Evolutionary conservation across 1,284 basidiomycete species (phyloP).

Genomic region (Apiotrichum porosum): DNA sequence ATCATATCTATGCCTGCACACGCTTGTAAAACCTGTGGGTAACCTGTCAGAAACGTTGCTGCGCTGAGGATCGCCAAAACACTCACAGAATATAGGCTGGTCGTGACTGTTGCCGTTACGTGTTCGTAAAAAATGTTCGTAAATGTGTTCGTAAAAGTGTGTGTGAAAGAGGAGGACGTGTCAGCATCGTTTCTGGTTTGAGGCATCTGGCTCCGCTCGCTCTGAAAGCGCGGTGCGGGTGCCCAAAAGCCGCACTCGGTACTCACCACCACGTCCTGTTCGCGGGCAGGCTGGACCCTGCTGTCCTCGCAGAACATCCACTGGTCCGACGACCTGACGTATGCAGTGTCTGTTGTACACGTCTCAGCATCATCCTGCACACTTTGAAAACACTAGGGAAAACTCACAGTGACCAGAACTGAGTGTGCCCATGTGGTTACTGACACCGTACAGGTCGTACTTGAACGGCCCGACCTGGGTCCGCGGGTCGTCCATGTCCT

Average conservation of each 20-base stretch:
- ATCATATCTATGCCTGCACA: neutral
- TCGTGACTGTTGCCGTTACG: too few species aligned
- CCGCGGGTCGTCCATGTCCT: slow-evolving; percentile 62
- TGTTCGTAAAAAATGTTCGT: too few species aligned
- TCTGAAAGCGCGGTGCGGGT: too few species aligned
- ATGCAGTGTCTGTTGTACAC: slow-evolving; percentile 70
- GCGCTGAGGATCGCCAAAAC: too few species aligned
- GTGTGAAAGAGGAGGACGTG: too few species aligned
- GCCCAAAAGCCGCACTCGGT: too few species aligned
- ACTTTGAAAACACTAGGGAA: too few species aligned
- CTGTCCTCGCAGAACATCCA: slow-evolving; percentile 89
- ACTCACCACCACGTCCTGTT: slow-evolving; percentile 79
- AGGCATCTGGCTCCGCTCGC: too few species aligned
- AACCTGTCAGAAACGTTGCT: slow-evolving; percentile 3
- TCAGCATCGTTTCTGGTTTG: neutral
- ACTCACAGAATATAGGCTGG: slow-evolving; percentile 78
- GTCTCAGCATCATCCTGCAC: too few species aligned
- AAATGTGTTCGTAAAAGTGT: too few species aligned
- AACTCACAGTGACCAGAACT: slow-evolving; percentile 90
- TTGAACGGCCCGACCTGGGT: slow-evolving; percentile 74
- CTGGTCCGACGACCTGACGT: slow-evolving; percentile 65
- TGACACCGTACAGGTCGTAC: slow-evolving; percentile 84
- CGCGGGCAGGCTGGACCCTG: slow-evolving; percentile 62
- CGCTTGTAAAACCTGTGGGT: slow-evolving; percentile 46
- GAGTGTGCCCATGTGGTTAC: slow-evolving; percentile 86